phyloP scores from a whole-genome alignment of 1,284 basidiomycete genomes.

The Cutaneotrichosporon cavernicola region DNA sequence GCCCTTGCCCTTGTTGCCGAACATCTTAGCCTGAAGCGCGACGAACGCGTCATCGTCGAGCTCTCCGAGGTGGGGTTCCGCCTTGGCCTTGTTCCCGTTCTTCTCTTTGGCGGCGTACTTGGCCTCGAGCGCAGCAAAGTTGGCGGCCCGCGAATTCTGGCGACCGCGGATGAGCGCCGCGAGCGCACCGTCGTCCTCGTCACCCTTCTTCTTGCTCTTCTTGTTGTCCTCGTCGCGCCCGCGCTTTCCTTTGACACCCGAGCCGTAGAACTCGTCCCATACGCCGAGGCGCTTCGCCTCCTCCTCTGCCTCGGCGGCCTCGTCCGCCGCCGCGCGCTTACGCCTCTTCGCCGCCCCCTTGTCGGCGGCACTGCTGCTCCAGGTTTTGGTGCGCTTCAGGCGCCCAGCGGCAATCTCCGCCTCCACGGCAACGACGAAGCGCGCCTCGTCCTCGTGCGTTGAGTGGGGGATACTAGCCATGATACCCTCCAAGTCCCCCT shows the following conservation, averaged over 20 bases:
- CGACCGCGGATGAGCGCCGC: conserved; percentile 79
- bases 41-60: conserved; percentile 49
- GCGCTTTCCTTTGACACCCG: conserved; percentile 66
- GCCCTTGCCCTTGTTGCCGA: conserved; percentile 15
- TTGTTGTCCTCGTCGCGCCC: conserved; percentile 59
- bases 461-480: conserved; percentile 83
- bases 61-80: conserved; percentile 34
- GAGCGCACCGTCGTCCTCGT: conserved; percentile 63
- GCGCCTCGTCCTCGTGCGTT: conserved; percentile 73
- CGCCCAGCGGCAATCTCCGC: conserved; percentile 62
- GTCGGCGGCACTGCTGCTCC: conserved; percentile 68
- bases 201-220: conserved; percentile 48
- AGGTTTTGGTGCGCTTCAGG: conserved; percentile 63
- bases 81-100: conserved; percentile 21
- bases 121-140: conserved; percentile 73
- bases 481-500: conserved; percentile 73
- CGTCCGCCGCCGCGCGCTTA: conserved; percentile 69
- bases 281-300: conserved; percentile 84
- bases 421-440: conserved; percentile 72
- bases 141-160: conserved; percentile 64
- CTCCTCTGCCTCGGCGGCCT: conserved; percentile 80
- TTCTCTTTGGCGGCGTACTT: conserved; percentile 63
- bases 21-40: conserved; percentile 40
- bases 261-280: conserved; percentile 92
- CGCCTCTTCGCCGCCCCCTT: conserved; percentile 71